These are phyloP conservation scores for Balakata baccata DNA, from an alignment of 345 rosid species.

Conservation along the genomic window DNA sequence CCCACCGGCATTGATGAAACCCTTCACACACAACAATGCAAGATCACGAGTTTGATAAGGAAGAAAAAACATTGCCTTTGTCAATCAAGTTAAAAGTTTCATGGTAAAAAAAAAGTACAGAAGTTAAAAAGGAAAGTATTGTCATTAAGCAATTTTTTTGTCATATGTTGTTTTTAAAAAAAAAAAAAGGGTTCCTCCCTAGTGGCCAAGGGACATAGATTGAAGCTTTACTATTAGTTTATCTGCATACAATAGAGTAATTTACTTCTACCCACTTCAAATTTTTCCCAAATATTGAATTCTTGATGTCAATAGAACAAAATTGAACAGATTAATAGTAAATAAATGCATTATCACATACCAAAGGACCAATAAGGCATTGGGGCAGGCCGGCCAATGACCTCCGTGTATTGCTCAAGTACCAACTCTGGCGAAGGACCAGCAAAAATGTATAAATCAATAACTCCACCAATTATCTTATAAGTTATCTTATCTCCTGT, in stretches of 20 bases:
- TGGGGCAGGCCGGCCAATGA: constrained; percentile 67
- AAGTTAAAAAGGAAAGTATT: too few relatives aligned
- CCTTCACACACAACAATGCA: constrained; percentile 30
- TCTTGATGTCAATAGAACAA: not conserved
- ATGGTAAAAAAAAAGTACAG: not conserved
- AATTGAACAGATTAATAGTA: too few relatives aligned
- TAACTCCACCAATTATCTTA: constrained; percentile 57
- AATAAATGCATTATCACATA: constrained; percentile 6
- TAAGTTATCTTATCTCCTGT: constrained; percentile 54
- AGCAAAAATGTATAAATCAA: constrained; percentile 58
- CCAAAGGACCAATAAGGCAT: constrained; percentile 90
- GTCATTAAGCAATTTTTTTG: too few relatives aligned
- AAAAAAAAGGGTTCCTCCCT: too few relatives aligned
- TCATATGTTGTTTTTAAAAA: too few relatives aligned
- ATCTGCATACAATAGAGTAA: too few relatives aligned
- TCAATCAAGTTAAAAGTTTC: not conserved
- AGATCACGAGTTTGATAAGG: not conserved
- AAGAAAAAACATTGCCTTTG: not conserved
- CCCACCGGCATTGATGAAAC: constrained; percentile 69
- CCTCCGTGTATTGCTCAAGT: constrained; percentile 59
- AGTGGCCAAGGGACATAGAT: too few relatives aligned
- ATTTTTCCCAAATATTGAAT: not conserved
- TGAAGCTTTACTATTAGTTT: too few relatives aligned
- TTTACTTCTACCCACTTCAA: too few relatives aligned
- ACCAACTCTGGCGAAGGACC: constrained; percentile 57